Percentiles rank a stretch among this genome's conserved stretches.
phyloP scores from a whole-genome alignment of 163 green algal species.

The Scenedesmus sp. region DNA sequence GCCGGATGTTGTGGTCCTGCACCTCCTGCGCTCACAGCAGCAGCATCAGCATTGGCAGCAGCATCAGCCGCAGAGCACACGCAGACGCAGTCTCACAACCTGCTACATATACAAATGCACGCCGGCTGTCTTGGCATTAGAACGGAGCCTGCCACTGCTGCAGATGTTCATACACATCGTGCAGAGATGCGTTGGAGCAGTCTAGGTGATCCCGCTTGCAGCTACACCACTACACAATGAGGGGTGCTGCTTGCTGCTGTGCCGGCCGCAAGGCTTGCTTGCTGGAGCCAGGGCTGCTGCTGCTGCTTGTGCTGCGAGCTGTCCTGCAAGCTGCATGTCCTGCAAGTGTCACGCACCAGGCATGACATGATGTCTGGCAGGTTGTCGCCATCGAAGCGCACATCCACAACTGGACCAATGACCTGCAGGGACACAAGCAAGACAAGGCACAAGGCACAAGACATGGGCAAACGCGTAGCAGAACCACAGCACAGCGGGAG shows the following conservation, averaged over 20 bases:
- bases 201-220: background rate
- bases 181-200: too few relatives aligned
- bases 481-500: background rate
- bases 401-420: slow-evolving; percentile 97
- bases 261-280: too few relatives aligned
- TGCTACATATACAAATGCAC: too few relatives aligned
- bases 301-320: background rate
- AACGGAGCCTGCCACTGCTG: too few relatives aligned
- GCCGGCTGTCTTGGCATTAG: too few relatives aligned
- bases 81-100: background rate
- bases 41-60: background rate
- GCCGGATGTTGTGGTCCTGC: slow-evolving; percentile 87
- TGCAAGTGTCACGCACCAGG: slow-evolving; percentile 77
- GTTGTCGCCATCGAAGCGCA: slow-evolving; percentile 95
- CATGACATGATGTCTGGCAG: slow-evolving; percentile 94
- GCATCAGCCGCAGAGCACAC: background rate
- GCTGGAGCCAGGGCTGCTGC: background rate
- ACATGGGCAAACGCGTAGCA: background rate
- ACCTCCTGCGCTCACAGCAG: slow-evolving; percentile 60
- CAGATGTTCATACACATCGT: too few relatives aligned
- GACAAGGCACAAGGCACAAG: background rate
- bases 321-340: background rate
- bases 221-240: background rate
- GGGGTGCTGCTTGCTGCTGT: background rate
- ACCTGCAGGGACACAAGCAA: slow-evolving; percentile 13